Base-by-base conservation (phyloP, 2,329 filamentous ascomycete species). In the Fusarium nygamai region DNA sequence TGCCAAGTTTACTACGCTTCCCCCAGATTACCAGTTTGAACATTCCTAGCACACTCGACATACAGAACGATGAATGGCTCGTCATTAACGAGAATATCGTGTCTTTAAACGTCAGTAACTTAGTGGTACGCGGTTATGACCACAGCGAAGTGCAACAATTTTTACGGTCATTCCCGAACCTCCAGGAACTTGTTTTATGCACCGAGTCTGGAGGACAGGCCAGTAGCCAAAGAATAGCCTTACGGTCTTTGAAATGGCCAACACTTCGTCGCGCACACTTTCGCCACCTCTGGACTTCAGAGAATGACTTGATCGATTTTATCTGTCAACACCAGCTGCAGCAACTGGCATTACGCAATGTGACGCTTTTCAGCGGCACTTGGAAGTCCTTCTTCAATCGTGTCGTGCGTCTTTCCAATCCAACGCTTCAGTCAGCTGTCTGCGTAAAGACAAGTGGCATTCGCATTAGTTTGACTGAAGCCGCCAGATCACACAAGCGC, bases 301-400 rank as follows among this genome's bases (percentile, higher is more conserved):
- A 65, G 24, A 38, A 65, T 60, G 46, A 65, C 12, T 39, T 65
- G 11, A 47, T 65, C 8, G 38, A 53, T 20, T 65, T 65, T 33
- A 20, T 60, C 38, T 24, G 29, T 27, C 46, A 38, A 19, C 46
- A 65, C 31, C 36, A 38, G 16, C 38, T 65, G 22, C 19, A 58
- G 20, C 36, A 53, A 43, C 31, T 65, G 19, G 34, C 29, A 19
- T 44, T 65, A 20, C 54, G 46, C 29, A 60, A 60, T 46, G 39
- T 60, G 19, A 65, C 38, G 22, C 31, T 65, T 6, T 53, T 60
- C 38, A 27, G 24, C 19, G 29, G 62, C 38, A 60, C 62, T 7
- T 59, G 41, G 56, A 33, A 36, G 11, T 59, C 56, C 7, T 59
- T 59, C 17, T 54, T 54, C 19, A 7, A 27, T 27, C 50, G 50